These are phyloP conservation scores for Ganoderma multipileum DNA, from an alignment of 1,284 basidiomycete species.

Conservation along the genomic window DNA sequence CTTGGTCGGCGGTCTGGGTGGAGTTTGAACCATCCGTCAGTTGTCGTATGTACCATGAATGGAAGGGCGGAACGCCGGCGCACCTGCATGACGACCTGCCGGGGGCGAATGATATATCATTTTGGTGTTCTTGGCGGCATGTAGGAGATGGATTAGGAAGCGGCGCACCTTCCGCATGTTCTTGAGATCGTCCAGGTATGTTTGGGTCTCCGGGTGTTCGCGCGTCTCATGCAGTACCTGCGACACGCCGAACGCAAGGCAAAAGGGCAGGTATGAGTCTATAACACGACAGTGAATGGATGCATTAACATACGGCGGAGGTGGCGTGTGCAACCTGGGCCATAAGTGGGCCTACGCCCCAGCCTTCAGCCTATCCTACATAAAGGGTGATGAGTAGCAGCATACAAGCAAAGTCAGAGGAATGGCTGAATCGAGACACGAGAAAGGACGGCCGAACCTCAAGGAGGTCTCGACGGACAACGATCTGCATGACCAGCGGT, in stretches of 20 bases:
- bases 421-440: too few relatives aligned
- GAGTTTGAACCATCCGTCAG: not conserved
- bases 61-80: not conserved
- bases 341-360: constrained; percentile 63
- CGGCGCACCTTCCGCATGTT: constrained; percentile 48
- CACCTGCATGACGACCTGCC: constrained; percentile 51
- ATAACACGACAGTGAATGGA: not conserved
- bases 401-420: not conserved
- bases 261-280: not conserved
- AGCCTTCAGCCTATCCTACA: constrained; percentile 47
- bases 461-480: constrained; percentile 52
- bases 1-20: constrained; percentile 43
- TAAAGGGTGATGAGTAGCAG: not conserved
- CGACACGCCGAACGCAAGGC: not conserved
- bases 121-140: not conserved
- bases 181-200: constrained; percentile 47
- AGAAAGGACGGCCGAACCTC: constrained; percentile 41
- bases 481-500: constrained; percentile 52
- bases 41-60: not conserved
- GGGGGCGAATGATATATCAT: constrained; percentile 16
- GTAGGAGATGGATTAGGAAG: not conserved
- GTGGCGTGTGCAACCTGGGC: constrained; percentile 61
- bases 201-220: constrained; percentile 46
- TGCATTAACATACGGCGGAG: constrained; percentile 45
- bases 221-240: constrained; percentile 51